Evolutionary conservation across 2,329 filamentous ascomycete genomes (phyloP).

Genomic region (Colletotrichum phormii): DNA sequence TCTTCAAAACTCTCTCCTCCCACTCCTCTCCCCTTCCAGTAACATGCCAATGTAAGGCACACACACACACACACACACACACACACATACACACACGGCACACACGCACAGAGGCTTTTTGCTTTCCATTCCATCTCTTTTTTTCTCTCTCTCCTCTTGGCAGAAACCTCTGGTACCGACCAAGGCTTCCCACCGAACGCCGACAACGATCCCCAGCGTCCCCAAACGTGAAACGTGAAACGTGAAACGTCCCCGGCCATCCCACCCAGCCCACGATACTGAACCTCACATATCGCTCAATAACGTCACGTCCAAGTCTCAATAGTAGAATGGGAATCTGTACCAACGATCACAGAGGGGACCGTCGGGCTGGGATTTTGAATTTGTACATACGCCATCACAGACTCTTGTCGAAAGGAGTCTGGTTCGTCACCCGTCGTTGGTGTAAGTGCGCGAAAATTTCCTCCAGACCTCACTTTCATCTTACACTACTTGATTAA

Average conservation of each 20-base stretch:
- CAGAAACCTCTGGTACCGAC: slow-evolving; percentile 3
- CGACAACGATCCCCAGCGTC: slow-evolving; percentile 8
- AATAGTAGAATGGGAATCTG: neutral
- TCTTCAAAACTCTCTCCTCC: slow-evolving; percentile 7
- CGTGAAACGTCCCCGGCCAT: neutral
- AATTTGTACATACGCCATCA: no score
- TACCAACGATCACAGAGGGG: neutral
- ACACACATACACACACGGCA: neutral
- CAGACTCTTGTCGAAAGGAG: neutral
- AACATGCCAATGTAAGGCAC: no score
- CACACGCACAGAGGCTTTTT: neutral
- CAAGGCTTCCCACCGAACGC: slow-evolving; percentile 2
- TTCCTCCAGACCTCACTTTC: neutral
- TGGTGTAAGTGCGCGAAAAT: no score
- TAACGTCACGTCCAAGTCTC: slow-evolving; percentile 15
- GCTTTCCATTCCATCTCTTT: neutral
- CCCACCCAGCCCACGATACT: slow-evolving; percentile 10
- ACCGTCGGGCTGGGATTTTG: no score
- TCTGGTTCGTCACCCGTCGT: neutral
- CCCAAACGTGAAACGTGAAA: slow-evolving; percentile 28
- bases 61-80: neutral
- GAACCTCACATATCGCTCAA: slow-evolving; percentile 13
- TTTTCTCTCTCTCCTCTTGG: neutral
- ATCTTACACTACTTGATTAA: neutral
- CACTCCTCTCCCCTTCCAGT: neutral